Conservation (phyloP, 805 yeast species). For the Teunomyces pallodes region DNA sequence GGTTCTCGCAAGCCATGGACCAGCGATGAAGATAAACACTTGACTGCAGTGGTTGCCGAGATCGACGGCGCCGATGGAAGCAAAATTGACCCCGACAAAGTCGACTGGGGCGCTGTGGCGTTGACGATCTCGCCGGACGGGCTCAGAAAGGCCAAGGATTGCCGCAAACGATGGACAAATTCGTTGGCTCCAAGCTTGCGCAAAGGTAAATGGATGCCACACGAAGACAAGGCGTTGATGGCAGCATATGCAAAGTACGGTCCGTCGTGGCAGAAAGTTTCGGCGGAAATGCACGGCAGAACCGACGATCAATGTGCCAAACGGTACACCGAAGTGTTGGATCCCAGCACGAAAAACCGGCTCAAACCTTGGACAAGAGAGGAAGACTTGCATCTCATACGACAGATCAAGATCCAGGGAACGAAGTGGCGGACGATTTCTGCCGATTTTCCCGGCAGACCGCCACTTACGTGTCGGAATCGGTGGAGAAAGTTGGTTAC, state of each 20-base stretch:
- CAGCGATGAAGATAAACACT: constrained; percentile 61
- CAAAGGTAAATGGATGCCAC: constrained; percentile 84
- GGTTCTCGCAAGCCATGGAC: constrained; percentile 71
- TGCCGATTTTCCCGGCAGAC: constrained; percentile 67
- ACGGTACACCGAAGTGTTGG: constrained; percentile 82
- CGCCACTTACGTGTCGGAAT: constrained; percentile 86
- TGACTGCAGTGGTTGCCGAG: constrained; percentile 43
- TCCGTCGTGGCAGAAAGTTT: constrained; percentile 82
- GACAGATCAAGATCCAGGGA: constrained; percentile 67
- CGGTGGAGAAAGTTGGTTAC: constrained; percentile 88
- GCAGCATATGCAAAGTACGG: constrained; percentile 69
- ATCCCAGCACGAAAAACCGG: constrained; percentile 75
- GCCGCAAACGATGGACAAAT: constrained; percentile 83
- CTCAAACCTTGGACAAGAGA: constrained; percentile 74
- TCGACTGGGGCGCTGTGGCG: constrained; percentile 65
- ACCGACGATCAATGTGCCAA: constrained; percentile 96
- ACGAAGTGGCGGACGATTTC: constrained; percentile 89
- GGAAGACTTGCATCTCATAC: constrained; percentile 72
- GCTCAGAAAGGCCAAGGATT: constrained; percentile 70
- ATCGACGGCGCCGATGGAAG: constrained; percentile 24
- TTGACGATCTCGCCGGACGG: constrained; percentile 37
- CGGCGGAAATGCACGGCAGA: constrained; percentile 73
- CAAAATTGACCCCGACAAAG: constrained; percentile 33
- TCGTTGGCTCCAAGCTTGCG: constrained; percentile 79
- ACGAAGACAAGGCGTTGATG: constrained; percentile 68